Evolutionary conservation across 2,329 filamentous ascomycete genomes (phyloP).

Genomic region (Microsporum canis): DNA sequence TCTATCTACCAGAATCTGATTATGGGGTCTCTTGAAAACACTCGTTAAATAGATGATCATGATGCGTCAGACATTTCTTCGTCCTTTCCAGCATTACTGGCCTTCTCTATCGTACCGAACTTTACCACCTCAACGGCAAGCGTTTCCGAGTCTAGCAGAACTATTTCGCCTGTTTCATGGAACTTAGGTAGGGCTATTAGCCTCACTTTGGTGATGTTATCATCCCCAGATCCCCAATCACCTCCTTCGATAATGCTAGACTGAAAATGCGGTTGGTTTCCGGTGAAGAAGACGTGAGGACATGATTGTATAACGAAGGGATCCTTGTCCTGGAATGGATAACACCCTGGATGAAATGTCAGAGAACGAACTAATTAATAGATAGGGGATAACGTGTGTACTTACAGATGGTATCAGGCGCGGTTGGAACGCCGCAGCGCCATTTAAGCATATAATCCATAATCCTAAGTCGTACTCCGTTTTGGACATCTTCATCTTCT

Average conservation of each 20-base stretch:
- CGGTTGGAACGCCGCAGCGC: conserved; percentile 83
- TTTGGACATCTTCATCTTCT: conserved; percentile 30
- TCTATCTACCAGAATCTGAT: background rate
- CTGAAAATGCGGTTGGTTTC: conserved; percentile 69
- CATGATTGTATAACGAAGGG: conserved; percentile 76
- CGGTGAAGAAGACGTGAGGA: conserved; percentile 84
- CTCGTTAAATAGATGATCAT: background rate
- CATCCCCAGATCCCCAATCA: conserved; percentile 25
- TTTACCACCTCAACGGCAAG: conserved; percentile 64
- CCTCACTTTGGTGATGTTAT: conserved; percentile 46
- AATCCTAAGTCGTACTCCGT: conserved; percentile 66
- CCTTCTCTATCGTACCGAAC: conserved; percentile 26
- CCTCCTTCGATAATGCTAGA: conserved; percentile 51
- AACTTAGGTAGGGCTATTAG: conserved; percentile 80
- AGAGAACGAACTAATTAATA: background rate
- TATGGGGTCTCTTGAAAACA: background rate
- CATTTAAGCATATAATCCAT: conserved; percentile 93
- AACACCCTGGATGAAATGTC: conserved; percentile 54
- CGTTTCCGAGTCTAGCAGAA: conserved; percentile 76
- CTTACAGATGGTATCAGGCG: conserved; percentile 88
- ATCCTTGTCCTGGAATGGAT: conserved; percentile 89
- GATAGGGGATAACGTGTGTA: conserved; percentile 13
- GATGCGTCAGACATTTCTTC: conserved; percentile 4
- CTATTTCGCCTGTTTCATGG: conserved; percentile 61
- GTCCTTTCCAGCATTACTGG: background rate